phyloP scores from a whole-genome alignment of 192 early-diverging fungal species.

The Lunasporangiospora selenospora region DNA sequence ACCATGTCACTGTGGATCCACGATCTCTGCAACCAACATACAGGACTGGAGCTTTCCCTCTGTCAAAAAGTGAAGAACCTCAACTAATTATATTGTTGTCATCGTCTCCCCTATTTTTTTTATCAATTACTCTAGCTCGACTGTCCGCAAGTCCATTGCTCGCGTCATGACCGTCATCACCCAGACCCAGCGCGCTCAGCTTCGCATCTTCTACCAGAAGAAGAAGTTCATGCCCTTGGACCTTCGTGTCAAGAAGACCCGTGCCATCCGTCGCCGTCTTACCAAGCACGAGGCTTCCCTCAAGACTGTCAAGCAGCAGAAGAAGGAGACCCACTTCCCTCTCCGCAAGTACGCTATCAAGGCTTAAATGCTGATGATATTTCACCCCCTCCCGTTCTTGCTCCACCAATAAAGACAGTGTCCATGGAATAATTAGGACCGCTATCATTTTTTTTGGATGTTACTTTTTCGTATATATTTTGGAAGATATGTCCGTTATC shows the following conservation, averaged over 20 bases:
- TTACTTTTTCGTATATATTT: too few species aligned
- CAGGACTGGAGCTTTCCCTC: too few species aligned
- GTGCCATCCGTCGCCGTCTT: conserved; percentile 96
- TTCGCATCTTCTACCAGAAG: conserved; percentile 89
- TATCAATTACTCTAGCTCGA: conserved; percentile 55
- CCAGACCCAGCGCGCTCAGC: conserved; percentile 90
- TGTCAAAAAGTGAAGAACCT: too few species aligned
- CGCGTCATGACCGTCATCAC: conserved; percentile 95
- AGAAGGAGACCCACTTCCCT: conserved; percentile 91
- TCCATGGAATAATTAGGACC: too few species aligned
- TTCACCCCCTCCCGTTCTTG: too few species aligned
- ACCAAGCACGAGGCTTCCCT: conserved; percentile 78
- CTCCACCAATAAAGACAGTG: too few species aligned
- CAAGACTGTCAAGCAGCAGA: conserved; percentile 90
- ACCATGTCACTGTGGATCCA: too few species aligned
- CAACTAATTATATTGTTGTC: too few species aligned
- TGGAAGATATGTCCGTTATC: too few species aligned
- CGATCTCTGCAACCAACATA: too few species aligned
- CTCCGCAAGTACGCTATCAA: conserved; percentile 91
- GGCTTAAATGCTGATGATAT: conserved; percentile 77
- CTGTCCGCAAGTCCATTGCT: conserved; percentile 93
- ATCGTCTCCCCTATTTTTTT: neutral
- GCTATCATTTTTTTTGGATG: too few species aligned
- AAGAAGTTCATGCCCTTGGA: conserved; percentile 97
- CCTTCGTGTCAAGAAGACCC: conserved; percentile 98